A percentile compares a stretch with the other conserved stretches of the same genome.
Evolutionary conservation across 768 basidiomycete species (phyloP).

Genomic region (Crepidotus variabilis): DNA sequence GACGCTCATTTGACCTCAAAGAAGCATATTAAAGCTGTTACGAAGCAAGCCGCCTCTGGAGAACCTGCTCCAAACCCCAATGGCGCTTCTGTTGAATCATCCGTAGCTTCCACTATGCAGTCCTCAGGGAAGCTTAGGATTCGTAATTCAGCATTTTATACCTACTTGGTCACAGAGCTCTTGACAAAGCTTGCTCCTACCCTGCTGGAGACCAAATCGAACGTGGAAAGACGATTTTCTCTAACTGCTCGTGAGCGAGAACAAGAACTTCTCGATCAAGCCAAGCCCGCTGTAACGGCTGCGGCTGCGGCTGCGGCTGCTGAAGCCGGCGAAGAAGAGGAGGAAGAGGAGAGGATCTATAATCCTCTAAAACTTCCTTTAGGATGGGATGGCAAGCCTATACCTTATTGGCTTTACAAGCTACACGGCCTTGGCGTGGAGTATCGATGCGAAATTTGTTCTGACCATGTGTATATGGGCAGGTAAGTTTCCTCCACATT

Average conservation of each 20-base stretch:
- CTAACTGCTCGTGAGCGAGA: conserved; percentile 98
- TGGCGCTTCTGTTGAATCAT: conserved; percentile 35
- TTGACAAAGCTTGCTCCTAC: conserved; percentile 59
- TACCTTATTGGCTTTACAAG: conserved; percentile 98
- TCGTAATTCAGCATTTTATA: conserved; percentile 65
- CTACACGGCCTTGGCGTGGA: conserved; percentile 97
- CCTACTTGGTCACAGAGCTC: conserved; percentile 66
- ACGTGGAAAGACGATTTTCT: conserved; percentile 94
- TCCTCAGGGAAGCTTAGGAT: conserved; percentile 47
- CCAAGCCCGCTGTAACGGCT: conserved; percentile 27
- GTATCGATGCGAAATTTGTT: conserved; percentile 97
- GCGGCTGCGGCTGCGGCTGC: conserved; percentile 43
- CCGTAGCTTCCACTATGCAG: conserved; percentile 21
- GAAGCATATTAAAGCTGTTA: conserved; percentile 91
- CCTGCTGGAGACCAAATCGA: conserved; percentile 88
- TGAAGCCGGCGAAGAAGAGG: conserved; percentile 61
- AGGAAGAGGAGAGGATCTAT: conserved; percentile 95
- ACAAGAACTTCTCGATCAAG: conserved; percentile 66
- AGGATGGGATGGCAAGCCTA: conserved; percentile 98
- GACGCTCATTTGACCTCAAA: conserved; percentile 94
- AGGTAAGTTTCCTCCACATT: conserved; percentile 43
- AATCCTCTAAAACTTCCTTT: conserved; percentile 96
- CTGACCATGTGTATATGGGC: conserved; percentile 96
- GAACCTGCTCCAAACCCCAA: conserved; percentile 54
- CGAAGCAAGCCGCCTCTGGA: conserved; percentile 57